phyloP scores from a whole-genome alignment of 139 green algal species.

The Tetradesmus obliquus region DNA sequence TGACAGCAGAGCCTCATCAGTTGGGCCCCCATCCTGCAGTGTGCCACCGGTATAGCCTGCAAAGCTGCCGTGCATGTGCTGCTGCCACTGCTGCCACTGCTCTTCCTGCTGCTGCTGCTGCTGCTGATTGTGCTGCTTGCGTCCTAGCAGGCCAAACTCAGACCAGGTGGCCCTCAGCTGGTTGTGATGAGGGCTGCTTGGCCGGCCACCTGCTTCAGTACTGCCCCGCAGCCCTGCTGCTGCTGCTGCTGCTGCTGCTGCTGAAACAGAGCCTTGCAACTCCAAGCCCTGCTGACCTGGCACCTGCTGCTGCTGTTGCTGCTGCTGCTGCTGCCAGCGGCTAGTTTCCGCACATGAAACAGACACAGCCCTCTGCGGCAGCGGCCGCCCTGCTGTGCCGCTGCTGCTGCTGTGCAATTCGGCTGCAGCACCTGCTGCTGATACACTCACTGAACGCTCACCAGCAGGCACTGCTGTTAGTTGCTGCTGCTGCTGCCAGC shows the following conservation, averaged over 20 bases:
- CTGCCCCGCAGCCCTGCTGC: background rate
- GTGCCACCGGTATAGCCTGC: background rate
- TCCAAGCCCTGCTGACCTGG: background rate
- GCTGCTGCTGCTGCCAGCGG: conserved; percentile 10
- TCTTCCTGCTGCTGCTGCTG: background rate
- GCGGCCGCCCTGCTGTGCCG: background rate
- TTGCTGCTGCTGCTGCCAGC: background rate
- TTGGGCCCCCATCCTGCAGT: conserved; percentile 11
- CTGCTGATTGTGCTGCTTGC: background rate
- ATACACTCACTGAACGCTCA: background rate
- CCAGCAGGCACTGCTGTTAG: background rate
- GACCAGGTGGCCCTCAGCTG: background rate
- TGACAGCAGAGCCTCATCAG: background rate
- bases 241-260: conserved; percentile 26
- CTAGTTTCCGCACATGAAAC: background rate
- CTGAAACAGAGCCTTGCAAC: background rate
- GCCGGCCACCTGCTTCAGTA: background rate
- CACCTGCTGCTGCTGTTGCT: conserved; percentile 9
- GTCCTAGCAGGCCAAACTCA: background rate
- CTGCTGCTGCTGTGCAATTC: background rate
- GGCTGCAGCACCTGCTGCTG: conserved; percentile 16
- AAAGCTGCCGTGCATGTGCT: background rate
- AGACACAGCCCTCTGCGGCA: background rate
- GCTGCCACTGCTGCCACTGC: background rate
- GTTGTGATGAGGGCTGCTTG: background rate